phyloP scores from a whole-genome alignment of 768 basidiomycete genomes.

The Russula ochroleuca region DNA sequence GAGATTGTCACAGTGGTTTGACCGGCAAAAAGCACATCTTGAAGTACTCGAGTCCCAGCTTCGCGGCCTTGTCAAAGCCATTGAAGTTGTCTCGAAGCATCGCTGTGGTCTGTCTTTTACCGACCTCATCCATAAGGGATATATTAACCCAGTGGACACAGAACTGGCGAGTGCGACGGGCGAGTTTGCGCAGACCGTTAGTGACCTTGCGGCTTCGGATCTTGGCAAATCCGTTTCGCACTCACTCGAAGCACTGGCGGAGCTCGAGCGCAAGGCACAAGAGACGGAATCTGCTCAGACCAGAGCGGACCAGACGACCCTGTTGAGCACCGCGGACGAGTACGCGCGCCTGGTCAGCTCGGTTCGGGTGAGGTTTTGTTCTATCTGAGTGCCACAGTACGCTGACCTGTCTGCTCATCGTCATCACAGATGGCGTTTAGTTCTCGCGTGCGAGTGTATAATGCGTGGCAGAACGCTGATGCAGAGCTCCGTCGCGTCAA shows the following conservation, averaged over 20 bases:
- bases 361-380: constrained; percentile 57
- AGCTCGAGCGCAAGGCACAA: constrained; percentile 68
- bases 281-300: constrained; percentile 72
- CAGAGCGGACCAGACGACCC: constrained; percentile 73
- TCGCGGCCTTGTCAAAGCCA: constrained; percentile 78
- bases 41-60: constrained; percentile 90
- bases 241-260: constrained; percentile 64
- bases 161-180: constrained; percentile 65
- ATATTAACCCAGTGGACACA: constrained; percentile 36
- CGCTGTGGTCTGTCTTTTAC: constrained; percentile 51
- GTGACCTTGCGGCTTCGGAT: constrained; percentile 70
- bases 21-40: constrained; percentile 76
- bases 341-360: constrained; percentile 88
- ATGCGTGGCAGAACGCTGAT: constrained; percentile 78
- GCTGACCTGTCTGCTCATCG: background rate
- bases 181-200: constrained; percentile 76
- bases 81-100: constrained; percentile 80
- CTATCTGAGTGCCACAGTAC: background rate
- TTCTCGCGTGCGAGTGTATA: constrained; percentile 79
- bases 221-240: constrained; percentile 68
- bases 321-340: constrained; percentile 87
- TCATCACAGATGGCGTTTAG: constrained; percentile 70
- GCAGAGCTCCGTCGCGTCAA: constrained; percentile 67
- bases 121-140: background rate
- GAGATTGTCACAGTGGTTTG: constrained; percentile 74